Evolutionary conservation across 108 stramenopile genomes (phyloP), one percentile per base, ranked within the genome.

Genomic region (Cyclotella sp.): DNA sequence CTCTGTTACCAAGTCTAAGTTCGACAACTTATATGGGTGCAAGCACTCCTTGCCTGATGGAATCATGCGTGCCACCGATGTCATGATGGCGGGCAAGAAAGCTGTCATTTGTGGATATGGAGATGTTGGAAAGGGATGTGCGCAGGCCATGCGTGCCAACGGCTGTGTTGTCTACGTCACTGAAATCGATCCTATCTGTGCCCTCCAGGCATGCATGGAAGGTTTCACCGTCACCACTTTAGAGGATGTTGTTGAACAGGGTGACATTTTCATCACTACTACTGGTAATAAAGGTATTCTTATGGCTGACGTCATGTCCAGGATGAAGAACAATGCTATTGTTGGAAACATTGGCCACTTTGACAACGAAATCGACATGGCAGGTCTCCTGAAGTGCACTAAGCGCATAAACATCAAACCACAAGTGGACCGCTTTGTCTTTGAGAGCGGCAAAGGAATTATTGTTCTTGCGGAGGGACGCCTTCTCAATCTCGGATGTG

Each of bases 251-350:
- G 84, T 99, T 61, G 79, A 49, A 0, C 72, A 54, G 1, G 96
- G 79, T 39, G 99, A 99, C 86, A 99, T 99, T 81, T 96, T 99
- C 88, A 98, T 99, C 86, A 99, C 98, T 88, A 97, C 99, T 79
- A 99, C 99, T 44, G 99, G 99, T 64, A 99, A 99, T 97, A 99
- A 99, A 94, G 98, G 97, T 41, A 98, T 99, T 84, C 83, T 98
- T 84, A 99, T 97, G 98, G 86, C 80, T 21, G 89, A 89, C 0
- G 79, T 86, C 90, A 99, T 99, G 98, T 28, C 76, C 73, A 92
- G 98, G 95, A 99, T 99, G 99, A 99, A 99, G 96, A 99, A 99
- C 97, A 99, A 99, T 85, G 98, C 99, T 76, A 99, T 99, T 82
- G 98, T 99, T 63, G 98, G 99, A 76, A 99, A 99, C 97, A 99